Percentiles rank a stretch among this genome's conserved stretches.
Evolutionary conservation across 2,329 filamentous ascomycete genomes (phyloP).

Genomic region (Aspergillus caelatus): DNA sequence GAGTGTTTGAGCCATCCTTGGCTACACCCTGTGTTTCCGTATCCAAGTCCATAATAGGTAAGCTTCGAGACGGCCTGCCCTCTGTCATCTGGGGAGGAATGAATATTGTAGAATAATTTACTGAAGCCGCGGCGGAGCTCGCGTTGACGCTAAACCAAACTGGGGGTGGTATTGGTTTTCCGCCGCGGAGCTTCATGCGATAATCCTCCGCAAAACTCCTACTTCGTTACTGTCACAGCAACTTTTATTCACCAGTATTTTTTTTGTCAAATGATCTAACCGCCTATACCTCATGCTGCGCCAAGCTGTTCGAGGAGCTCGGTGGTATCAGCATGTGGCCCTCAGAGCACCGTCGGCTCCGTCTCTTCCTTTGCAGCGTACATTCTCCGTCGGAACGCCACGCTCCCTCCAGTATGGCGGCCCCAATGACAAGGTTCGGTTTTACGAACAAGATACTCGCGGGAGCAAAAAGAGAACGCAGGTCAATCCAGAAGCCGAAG

Average conservation of each 20-base stretch:
- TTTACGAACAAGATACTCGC: slow-evolving; percentile 46
- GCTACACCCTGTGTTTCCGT: slow-evolving; percentile 26
- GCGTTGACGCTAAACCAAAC: slow-evolving; percentile 36
- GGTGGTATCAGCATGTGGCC: slow-evolving; percentile 47
- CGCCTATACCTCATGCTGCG: slow-evolving; percentile 46
- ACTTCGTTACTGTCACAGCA: neutral
- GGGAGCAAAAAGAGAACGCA: slow-evolving; percentile 39
- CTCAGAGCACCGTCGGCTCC: slow-evolving; percentile 35
- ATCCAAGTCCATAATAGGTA: slow-evolving; percentile 22
- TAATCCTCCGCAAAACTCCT: neutral
- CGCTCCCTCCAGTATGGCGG: slow-evolving; percentile 37
- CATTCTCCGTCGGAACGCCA: slow-evolving; percentile 35
- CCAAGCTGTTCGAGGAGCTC: slow-evolving; percentile 47
- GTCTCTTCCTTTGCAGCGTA: slow-evolving; percentile 26
- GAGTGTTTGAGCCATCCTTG: slow-evolving; percentile 33
- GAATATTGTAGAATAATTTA: slow-evolving; percentile 4
- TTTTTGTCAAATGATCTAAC: slow-evolving; percentile 36
- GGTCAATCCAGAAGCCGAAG: slow-evolving; percentile 44
- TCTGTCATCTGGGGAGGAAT: neutral
- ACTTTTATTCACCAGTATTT: slow-evolving; percentile 9
- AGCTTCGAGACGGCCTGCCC: slow-evolving; percentile 20
- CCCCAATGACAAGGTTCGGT: slow-evolving; percentile 45
- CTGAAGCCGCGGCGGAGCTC: slow-evolving; percentile 18
- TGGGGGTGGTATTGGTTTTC: slow-evolving; percentile 31
- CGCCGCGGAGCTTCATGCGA: slow-evolving; percentile 23